Conservation (phyloP, 768 basidiomycete genomes). For the Tricholomella constricta region DNA sequence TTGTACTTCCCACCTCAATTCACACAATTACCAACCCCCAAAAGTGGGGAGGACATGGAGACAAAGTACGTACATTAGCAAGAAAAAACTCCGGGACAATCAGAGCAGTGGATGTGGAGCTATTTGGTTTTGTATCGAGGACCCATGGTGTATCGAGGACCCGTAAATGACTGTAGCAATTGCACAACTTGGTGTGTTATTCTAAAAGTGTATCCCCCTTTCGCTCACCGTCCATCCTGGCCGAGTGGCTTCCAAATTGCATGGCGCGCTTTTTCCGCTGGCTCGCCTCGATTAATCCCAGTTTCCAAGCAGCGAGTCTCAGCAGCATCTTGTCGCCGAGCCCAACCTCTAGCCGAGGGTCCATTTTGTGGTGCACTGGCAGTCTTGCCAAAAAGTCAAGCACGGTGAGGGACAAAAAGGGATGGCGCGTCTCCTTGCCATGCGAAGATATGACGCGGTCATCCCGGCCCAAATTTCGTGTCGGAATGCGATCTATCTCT, state of each 20-base stretch:
- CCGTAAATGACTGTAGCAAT: no score
- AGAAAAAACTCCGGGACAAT: no score
- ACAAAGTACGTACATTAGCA: no score
- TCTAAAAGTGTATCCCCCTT: conserved; percentile 52
- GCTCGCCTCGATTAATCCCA: conserved; percentile 81
- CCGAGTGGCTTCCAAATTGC: conserved; percentile 94
- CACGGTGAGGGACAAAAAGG: conserved; percentile 82
- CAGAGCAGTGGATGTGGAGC: no score
- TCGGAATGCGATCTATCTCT: conserved; percentile 85
- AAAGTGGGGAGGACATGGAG: no score
- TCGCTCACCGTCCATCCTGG: conserved; percentile 73
- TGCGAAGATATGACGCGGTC: conserved; percentile 91
- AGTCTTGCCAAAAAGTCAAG: conserved; percentile 76
- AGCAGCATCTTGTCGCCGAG: conserved; percentile 89
- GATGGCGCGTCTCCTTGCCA: conserved; percentile 91
- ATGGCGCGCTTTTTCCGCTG: conserved; percentile 87
- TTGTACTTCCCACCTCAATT: no score
- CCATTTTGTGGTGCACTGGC: conserved; percentile 82
- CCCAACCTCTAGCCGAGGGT: conserved; percentile 73
- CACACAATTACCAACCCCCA: no score
- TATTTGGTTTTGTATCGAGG: no score
- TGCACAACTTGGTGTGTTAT: conserved; percentile 1
- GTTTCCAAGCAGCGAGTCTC: conserved; percentile 63
- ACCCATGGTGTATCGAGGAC: no score
- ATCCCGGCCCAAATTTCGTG: conserved; percentile 89